These are phyloP conservation scores for Boletus reticulatus DNA, from an alignment of 768 basidiomycete genomes.

Conservation along the genomic window DNA sequence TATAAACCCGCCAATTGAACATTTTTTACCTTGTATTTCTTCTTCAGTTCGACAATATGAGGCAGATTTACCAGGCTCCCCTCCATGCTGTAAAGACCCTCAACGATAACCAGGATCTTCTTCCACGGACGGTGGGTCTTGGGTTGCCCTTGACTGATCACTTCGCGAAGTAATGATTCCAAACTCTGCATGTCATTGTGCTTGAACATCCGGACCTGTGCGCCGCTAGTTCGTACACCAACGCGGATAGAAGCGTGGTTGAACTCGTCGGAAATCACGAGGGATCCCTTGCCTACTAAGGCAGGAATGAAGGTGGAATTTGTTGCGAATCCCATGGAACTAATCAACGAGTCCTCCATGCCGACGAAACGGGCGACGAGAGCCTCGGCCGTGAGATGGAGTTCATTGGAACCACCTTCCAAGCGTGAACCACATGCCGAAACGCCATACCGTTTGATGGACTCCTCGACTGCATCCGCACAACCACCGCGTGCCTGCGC, in stretches of 20 bases:
- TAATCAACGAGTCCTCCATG: constrained; percentile 84
- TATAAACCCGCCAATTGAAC: constrained; percentile 11
- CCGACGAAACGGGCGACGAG: constrained; percentile 91
- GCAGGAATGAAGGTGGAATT: constrained; percentile 94
- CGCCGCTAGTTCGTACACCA: constrained; percentile 86
- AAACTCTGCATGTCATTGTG: constrained; percentile 91
- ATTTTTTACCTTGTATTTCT: constrained; percentile 81
- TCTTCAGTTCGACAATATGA: constrained; percentile 78
- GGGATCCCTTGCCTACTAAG: constrained; percentile 82
- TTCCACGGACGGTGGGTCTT: constrained; percentile 99
- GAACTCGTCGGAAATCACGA: constrained; percentile 95
- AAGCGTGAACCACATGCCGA: constrained; percentile 74
- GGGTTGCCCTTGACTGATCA: constrained; percentile 95
- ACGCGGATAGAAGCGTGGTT: constrained; percentile 96
- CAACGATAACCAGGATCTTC: constrained; percentile 92
- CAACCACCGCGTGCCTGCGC: constrained; percentile 91
- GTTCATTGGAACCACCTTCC: constrained; percentile 82
- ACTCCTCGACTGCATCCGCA: constrained; percentile 90
- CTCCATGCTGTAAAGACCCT: constrained; percentile 98
- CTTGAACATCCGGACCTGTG: constrained; percentile 90
- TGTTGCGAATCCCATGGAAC: constrained; percentile 96
- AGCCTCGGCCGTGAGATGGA: constrained; percentile 78
- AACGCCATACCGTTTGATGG: constrained; percentile 78
- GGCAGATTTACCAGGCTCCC: constrained; percentile 92
- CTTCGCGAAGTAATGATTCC: constrained; percentile 80